Evolutionary conservation across 2,329 filamentous ascomycete genomes (phyloP), one percentile per base, ranked within the genome.

Genomic region (Hortaea sp.): DNA sequence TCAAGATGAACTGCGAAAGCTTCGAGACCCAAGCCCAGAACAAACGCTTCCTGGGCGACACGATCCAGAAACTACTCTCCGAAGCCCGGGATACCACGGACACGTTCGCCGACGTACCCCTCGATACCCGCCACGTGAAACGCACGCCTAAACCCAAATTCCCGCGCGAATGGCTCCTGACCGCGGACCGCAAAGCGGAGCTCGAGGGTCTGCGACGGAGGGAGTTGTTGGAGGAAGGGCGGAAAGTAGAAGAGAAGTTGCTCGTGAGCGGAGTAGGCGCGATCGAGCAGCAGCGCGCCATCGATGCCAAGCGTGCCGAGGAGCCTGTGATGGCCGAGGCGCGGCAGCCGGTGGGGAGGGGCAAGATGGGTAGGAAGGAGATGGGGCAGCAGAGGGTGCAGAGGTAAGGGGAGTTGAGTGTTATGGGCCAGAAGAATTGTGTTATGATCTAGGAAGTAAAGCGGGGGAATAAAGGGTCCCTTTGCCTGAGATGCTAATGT

Each of bases 21-120:
- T 94, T 85, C 65, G 81, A 87, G 62, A 85, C 89, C 46, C 84
- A 88, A 62, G 87, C 89, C 12, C 89, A 97, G 71, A 98, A 98
- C 73, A 98, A 97, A 75, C 81, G 87, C n/a, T 92, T 92, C 64
- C 75, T 98, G 20, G 84, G 81, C 44, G 87, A 94, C 58, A 67
- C 88, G 42, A 78, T 97, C 42, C 74, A 83, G 52, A 78, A 74
- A 42, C 70, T 98, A 54, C 69, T 98, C 49, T 72, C 70, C 5
- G 81, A 87, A 62, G 88, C 89, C 48, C 63, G 81, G 73, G 83
- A 95, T 61, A 72, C 76, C 27, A 49, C 50, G n/a, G 90, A 98
- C 56, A 85, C 78, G 7, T 95, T 97, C 59, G 82, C 82, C 54
- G 92, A 98, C 63, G 69, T 98, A 29, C 90, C 92, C 2, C 76